These are phyloP conservation scores for Hemisphaericaspora subhashii DNA, from an alignment of 1,139 yeast genomes.

Conservation along the genomic window DNA sequence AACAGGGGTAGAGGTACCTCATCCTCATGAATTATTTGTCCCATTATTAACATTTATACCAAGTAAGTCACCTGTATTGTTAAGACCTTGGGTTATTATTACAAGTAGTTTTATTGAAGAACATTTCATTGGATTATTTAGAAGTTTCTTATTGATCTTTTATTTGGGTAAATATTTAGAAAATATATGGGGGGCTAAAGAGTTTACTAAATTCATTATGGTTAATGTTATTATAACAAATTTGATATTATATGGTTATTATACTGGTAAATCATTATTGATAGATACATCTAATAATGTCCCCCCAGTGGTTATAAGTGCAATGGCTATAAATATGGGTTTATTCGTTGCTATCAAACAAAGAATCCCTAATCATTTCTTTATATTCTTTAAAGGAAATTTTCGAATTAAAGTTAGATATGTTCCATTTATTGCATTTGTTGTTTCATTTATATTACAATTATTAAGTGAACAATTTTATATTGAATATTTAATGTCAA, in stretches of 20 bases:
- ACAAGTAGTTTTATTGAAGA: conserved; percentile 39
- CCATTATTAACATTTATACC: conserved; percentile 44
- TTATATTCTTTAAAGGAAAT: conserved; percentile 40
- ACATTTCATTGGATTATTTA: conserved; percentile 28
- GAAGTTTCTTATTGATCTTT: conserved; percentile 28
- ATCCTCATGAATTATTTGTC: conserved; percentile 43
- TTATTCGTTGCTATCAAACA: conserved; percentile 46
- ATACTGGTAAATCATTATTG: conserved; percentile 28
- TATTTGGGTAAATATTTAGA: conserved; percentile 41
- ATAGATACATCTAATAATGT: conserved; percentile 29
- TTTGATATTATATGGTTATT: conserved; percentile 33
- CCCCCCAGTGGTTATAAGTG: conserved; percentile 39
- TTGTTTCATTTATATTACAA: conserved; percentile 19
- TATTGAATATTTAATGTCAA: conserved; percentile 25
- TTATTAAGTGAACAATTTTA: conserved; percentile 31
- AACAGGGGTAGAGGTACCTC: conserved; percentile 39
- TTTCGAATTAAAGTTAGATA: conserved; percentile 39
- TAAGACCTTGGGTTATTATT: conserved; percentile 41
- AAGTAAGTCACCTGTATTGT: conserved; percentile 34
- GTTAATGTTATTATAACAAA: conserved; percentile 31
- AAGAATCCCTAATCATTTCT: conserved; percentile 44
- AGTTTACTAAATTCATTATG: conserved; percentile 29
- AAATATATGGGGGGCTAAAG: conserved; percentile 38
- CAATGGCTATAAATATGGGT: conserved; percentile 43
- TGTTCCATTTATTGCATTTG: conserved; percentile 35